Percentiles rank a stretch among this genome's conserved stretches.
These are phyloP conservation scores for Hypoxylon sp. DNA, from an alignment of 2,329 filamentous ascomycete species.

Conservation along the genomic window DNA sequence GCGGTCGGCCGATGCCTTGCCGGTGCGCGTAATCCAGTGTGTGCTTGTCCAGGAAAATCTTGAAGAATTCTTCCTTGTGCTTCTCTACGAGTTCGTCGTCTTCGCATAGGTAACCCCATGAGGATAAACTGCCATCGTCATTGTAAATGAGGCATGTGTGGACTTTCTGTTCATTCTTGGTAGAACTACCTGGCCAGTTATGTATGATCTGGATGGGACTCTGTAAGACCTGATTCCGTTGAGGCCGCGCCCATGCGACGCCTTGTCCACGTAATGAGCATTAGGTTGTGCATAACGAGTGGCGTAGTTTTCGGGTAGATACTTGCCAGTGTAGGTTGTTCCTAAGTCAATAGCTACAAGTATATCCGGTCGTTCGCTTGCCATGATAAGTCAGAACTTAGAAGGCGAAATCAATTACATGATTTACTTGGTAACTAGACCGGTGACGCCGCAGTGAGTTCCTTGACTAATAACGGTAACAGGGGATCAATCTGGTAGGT, in stretches of 20 bases:
- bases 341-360: constrained; percentile 62
- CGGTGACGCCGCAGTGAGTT: neutral
- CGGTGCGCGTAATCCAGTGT: constrained; percentile 61
- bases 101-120: constrained; percentile 69
- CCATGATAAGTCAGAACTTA: constrained; percentile 21
- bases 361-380: constrained; percentile 56
- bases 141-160: constrained; percentile 67
- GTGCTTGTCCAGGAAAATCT: constrained; percentile 67
- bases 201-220: constrained; percentile 63
- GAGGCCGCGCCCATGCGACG: constrained; percentile 55
- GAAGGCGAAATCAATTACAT: constrained; percentile 19
- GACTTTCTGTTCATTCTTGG: constrained; percentile 69
- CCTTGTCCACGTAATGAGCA: constrained; percentile 63
- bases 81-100: constrained; percentile 59
- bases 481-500: constrained; percentile 8
- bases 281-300: neutral
- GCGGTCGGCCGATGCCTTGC: constrained; percentile 61
- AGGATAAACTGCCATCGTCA: constrained; percentile 58
- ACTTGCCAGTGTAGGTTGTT: constrained; percentile 62
- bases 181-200: constrained; percentile 69
- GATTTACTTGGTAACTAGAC: constrained; percentile 6
- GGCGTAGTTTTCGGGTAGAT: neutral
- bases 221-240: constrained; percentile 53
- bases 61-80: constrained; percentile 66
- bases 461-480: constrained; percentile 1